phyloP scores from a whole-genome alignment of 768 basidiomycete genomes.

The Clathrus columnatus region DNA sequence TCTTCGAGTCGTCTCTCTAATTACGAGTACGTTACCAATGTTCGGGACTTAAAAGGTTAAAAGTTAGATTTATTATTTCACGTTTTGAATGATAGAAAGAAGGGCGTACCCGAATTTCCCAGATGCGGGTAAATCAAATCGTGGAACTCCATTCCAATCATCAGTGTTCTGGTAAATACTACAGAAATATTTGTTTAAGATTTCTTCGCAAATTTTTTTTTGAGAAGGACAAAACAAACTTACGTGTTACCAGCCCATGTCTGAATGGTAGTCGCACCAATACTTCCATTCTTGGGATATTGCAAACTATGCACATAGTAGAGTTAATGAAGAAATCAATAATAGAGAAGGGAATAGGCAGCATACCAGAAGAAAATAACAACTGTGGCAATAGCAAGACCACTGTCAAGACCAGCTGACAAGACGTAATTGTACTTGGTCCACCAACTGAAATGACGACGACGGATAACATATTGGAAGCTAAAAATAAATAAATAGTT shows the following conservation, averaged over 20 bases:
- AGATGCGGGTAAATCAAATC: not conserved
- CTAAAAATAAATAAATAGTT: not conserved
- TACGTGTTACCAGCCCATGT: conserved; percentile 64
- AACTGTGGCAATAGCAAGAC: conserved; percentile 49
- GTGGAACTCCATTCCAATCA: conserved; percentile 18
- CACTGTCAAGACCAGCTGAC: conserved; percentile 66
- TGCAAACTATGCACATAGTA: conserved; percentile 36
- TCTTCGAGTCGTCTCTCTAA: too few relatives aligned
- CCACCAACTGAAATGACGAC: conserved; percentile 60
- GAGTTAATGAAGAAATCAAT: not conserved
- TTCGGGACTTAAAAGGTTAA: too few relatives aligned
- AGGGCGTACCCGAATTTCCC: not conserved
- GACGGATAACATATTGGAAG: conserved; percentile 44
- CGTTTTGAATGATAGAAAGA: not conserved
- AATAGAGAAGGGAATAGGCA: not conserved
- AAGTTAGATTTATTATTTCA: too few relatives aligned
- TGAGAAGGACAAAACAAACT: conserved; percentile 4
- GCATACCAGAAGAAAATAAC: conserved; percentile 41
- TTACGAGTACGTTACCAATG: too few relatives aligned
- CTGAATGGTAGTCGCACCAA: conserved; percentile 45
- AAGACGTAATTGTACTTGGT: conserved; percentile 53
- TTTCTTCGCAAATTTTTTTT: not conserved
- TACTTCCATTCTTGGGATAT: conserved; percentile 52
- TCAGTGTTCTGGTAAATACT: conserved; percentile 22
- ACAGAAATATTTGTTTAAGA: not conserved